Conservation (phyloP, 2,329 filamentous ascomycete species). For the Fonsecaea pedrosoi region DNA sequence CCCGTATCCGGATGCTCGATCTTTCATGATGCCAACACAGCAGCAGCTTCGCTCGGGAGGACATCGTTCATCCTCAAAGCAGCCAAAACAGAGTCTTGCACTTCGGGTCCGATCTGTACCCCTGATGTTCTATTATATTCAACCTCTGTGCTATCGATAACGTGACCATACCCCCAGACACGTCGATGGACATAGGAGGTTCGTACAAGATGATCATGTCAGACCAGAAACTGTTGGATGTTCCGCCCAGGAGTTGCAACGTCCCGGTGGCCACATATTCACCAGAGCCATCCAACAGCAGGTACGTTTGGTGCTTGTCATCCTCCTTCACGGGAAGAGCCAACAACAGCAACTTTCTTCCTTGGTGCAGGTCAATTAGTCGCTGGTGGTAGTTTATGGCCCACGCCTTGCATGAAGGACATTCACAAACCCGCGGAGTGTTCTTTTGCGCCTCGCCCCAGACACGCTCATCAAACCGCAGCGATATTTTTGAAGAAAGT, state of each 20-base stretch:
- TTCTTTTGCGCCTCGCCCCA: neutral
- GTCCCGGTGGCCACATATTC: neutral
- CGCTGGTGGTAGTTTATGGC: neutral
- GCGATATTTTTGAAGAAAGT: neutral
- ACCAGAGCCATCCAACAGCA: neutral
- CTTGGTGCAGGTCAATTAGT: neutral
- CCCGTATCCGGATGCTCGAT: neutral
- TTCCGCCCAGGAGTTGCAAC: neutral
- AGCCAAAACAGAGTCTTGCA: no score
- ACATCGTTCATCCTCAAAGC: no score
- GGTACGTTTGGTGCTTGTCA: neutral
- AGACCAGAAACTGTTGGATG: neutral
- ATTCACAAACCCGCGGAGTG: neutral
- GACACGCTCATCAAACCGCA: neutral
- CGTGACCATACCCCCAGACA: neutral
- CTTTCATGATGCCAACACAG: neutral
- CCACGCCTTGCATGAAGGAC: neutral
- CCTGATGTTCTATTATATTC: neutral
- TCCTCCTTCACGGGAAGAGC: neutral
- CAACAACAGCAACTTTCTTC: neutral
- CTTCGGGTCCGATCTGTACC: neutral
- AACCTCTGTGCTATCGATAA: neutral
- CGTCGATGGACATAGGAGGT: neutral
- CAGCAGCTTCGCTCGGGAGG: no score
- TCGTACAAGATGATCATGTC: neutral